These are phyloP conservation scores for Lactarius vividus DNA, from an alignment of 768 basidiomycete species.

Conservation along the genomic window DNA sequence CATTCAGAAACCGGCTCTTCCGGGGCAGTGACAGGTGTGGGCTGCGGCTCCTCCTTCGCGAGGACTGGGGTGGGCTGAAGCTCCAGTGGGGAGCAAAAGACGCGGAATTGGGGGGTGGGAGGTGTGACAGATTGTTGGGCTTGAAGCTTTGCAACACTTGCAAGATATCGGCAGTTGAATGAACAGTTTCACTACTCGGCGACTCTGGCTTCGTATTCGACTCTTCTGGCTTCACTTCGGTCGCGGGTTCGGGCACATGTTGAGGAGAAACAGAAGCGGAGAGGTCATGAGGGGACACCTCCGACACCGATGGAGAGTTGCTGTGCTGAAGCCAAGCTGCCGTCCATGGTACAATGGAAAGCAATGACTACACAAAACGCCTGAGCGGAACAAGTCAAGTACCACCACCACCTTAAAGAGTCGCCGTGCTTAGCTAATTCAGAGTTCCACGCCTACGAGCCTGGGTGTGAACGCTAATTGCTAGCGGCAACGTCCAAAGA, in stretches of 20 bases:
- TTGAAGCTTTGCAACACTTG: slow-evolving; percentile 26
- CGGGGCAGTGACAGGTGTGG: slow-evolving; percentile 26
- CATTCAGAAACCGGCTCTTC: slow-evolving; percentile 55
- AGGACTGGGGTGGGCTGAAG: slow-evolving; percentile 11
- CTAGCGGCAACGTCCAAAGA: not conserved
- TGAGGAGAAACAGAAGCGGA: slow-evolving; percentile 15
- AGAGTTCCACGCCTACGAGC: slow-evolving; percentile 14
- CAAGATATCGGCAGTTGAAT: slow-evolving; percentile 22
- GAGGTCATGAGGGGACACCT: slow-evolving; percentile 12
- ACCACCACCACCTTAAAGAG: slow-evolving; percentile 19
- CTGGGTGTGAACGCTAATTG: not conserved
- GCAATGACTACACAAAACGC: slow-evolving; percentile 23
- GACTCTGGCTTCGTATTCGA: slow-evolving; percentile 16
- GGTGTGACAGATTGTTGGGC: slow-evolving; percentile 22
- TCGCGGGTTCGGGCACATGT: slow-evolving; percentile 21
- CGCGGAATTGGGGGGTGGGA: slow-evolving; percentile 14
- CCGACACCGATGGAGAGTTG: slow-evolving; percentile 18
- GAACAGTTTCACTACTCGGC: slow-evolving; percentile 21
- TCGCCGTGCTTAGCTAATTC: slow-evolving; percentile 29
- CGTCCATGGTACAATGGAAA: slow-evolving; percentile 21
- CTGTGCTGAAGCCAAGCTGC: slow-evolving; percentile 19
- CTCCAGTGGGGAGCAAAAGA: slow-evolving; percentile 17
- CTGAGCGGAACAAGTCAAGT: slow-evolving; percentile 22
- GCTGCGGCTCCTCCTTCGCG: slow-evolving; percentile 22
- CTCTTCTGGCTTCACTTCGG: slow-evolving; percentile 15